Percentiles rank a stretch among this genome's conserved stretches.
Conservation (phyloP, 495 filamentous ascomycete genomes). For the Neurospora sp. region DNA sequence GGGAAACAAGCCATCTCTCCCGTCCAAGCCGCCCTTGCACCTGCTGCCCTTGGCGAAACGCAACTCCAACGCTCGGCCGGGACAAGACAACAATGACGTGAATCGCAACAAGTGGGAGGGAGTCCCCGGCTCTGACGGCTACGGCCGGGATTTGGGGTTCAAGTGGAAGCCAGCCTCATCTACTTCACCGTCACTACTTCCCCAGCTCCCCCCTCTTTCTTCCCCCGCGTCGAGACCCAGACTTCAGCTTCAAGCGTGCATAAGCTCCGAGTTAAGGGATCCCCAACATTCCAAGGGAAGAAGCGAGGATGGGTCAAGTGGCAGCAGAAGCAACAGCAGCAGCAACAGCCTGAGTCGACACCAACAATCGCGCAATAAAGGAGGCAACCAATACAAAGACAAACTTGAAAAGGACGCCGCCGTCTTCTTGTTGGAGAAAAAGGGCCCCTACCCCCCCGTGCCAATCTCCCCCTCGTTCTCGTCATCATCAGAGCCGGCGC, state of each 20-base stretch:
- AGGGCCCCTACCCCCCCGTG: background rate
- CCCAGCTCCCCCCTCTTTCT: background rate
- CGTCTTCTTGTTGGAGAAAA: background rate
- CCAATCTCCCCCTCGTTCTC: background rate
- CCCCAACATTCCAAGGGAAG: background rate
- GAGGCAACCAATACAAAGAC: background rate
- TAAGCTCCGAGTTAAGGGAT: background rate
- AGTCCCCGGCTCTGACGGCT: background rate
- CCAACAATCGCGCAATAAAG: background rate
- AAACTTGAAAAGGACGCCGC: background rate
- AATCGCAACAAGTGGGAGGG: background rate
- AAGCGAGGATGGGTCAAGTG: background rate
- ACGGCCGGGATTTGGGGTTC: background rate
- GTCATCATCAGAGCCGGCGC: background rate
- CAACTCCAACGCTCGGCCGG: conserved; percentile 4
- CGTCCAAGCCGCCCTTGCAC: background rate
- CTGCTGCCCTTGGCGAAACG: background rate
- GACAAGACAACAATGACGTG: conserved; percentile 1
- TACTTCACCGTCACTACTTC: background rate
- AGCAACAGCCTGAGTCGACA: background rate
- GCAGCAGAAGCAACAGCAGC: background rate
- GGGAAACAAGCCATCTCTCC: background rate
- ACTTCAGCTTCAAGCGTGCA: background rate
- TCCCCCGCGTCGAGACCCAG: background rate
- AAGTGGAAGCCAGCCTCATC: background rate